Percentiles rank a stretch among this genome's conserved stretches.
Evolutionary conservation across 2,329 filamentous ascomycete species (phyloP).

Genomic region (Colletotrichum melonis): DNA sequence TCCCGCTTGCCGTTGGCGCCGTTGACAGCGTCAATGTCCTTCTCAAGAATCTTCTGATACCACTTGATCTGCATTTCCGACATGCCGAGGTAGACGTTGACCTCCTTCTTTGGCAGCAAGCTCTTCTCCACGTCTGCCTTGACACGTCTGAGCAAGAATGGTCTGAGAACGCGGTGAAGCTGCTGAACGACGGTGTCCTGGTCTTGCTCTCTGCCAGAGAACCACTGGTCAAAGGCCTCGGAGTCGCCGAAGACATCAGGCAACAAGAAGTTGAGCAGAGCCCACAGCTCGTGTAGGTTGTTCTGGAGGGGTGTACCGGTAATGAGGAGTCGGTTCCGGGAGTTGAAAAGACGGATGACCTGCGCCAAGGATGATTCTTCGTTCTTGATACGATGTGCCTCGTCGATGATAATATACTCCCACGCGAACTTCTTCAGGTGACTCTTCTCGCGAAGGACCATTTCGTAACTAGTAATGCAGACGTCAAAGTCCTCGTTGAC

Average conservation of each 20-base stretch:
- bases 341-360: constrained; percentile 96
- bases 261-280: constrained; percentile 95
- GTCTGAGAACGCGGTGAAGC: constrained; percentile 89
- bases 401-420: constrained; percentile 99
- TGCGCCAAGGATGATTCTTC: constrained; percentile 97
- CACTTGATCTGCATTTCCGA: constrained; percentile 99
- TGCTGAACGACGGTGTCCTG: constrained; percentile 97
- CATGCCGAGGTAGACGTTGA: constrained; percentile 98
- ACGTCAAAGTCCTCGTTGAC: constrained; percentile 96
- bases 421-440: constrained; percentile 98
- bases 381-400: constrained; percentile 99
- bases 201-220: constrained; percentile 88
- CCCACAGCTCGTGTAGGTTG: constrained; percentile 98
- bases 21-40: constrained; percentile 98
- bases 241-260: constrained; percentile 98
- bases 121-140: constrained; percentile 99
- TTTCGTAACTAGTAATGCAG: constrained; percentile 98
- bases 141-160: constrained; percentile 94
- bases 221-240: constrained; percentile 98
- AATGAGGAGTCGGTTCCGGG: constrained; percentile 92
- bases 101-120: constrained; percentile 93
- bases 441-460: constrained; percentile 95
- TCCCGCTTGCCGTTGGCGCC: constrained; percentile 96
- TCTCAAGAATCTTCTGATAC: constrained; percentile 99
- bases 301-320: constrained; percentile 98